These are phyloP conservation scores for Starmerella tilneyi DNA, from an alignment of 805 yeast species.

Conservation along the genomic window DNA sequence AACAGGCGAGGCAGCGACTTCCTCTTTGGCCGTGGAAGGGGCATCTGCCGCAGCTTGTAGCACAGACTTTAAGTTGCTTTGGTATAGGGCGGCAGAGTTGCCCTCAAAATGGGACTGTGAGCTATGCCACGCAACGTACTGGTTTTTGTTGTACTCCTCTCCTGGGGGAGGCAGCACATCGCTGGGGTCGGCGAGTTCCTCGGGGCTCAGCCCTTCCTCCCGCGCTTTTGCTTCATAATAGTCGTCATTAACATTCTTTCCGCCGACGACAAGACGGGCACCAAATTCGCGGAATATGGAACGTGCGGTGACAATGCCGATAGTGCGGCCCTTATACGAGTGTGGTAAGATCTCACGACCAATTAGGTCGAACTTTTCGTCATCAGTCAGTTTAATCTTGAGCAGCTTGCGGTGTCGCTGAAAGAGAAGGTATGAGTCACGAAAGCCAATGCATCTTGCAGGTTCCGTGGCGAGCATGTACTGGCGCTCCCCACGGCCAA, in stretches of 20 bases:
- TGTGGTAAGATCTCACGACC: conserved; percentile 73
- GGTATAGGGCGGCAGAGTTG: conserved; percentile 19
- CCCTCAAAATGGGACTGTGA: conserved; percentile 37
- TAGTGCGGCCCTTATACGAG: conserved; percentile 81
- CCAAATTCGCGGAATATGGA: conserved; percentile 89
- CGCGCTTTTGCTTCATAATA: conserved; percentile 60
- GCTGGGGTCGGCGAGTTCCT: conserved; percentile 61
- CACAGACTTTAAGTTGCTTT: conserved; percentile 26
- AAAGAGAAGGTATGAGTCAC: conserved; percentile 82
- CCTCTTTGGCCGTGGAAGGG: conserved; percentile 2
- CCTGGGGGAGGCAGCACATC: conserved; percentile 40
- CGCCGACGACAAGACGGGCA: conserved; percentile 67
- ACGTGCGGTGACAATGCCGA: conserved; percentile 83
- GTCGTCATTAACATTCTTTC: conserved; percentile 74
- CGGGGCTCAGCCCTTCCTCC: conserved; percentile 54
- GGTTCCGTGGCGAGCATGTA: conserved; percentile 95
- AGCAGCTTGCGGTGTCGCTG: conserved; percentile 71
- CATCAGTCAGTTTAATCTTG: conserved; percentile 62
- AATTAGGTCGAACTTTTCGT: conserved; percentile 73
- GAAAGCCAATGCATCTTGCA: conserved; percentile 85
- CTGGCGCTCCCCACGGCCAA: conserved; percentile 54
- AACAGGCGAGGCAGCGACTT: conserved; percentile 6
- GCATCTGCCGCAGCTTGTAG: conserved; percentile 24
- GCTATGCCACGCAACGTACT: conserved; percentile 47
- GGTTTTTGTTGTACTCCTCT: conserved; percentile 38